Base-by-base conservation (phyloP, 2,329 filamentous ascomycete genomes). In the Diplodia sapinea region DNA sequence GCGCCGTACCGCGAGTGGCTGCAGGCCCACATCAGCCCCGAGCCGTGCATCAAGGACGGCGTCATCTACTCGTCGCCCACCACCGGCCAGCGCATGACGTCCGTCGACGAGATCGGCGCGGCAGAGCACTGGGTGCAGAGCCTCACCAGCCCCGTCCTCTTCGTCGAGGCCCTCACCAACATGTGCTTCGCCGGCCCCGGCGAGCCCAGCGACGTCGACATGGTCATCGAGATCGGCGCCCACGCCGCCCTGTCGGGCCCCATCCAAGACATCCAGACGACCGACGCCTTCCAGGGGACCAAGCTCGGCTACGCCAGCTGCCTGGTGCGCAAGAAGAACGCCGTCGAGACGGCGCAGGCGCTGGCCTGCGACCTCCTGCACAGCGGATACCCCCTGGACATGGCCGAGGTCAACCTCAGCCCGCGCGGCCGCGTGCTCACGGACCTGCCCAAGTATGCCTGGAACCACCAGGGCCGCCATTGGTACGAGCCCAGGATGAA, bases 371-470 rank as follows among this genome's bases (percentile, higher is more conserved):
- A 68, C 5, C 9, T 76, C 5, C 72, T 69, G 69, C 59, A 68
- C 36, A n/a, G 23, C 20, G 63, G 67, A 7, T 67, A 59, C 49
- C 43, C 69, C 5, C 43, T 76, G 9, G 70, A 73, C 51, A 69
- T 71, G 5, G 69, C 71, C 33, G 72, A 71, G 9, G 71, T 76
- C 11, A 72, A 73, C 50, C 69, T 65, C 61, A 23, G 1, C 23
- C 57, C 20, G 8, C 3, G 17, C 57, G 57, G 38, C 9, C 38
- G 40, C 40, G 70, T 74, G 2, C 66, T 71, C 43, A 62, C 69
- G 9, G 68, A 70, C 15, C 70, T 74, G 2, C 73, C 74, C 12
- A 63, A 61, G 9, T 77, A 76, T 40, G 68, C 70, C 3, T 77
- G 73, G 70, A 71, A 75, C 52, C 73, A 76, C 62, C 66, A 69